Base-by-base conservation (phyloP, 1,284 basidiomycete species). In the Cutaneotrichosporon spelunceum region DNA sequence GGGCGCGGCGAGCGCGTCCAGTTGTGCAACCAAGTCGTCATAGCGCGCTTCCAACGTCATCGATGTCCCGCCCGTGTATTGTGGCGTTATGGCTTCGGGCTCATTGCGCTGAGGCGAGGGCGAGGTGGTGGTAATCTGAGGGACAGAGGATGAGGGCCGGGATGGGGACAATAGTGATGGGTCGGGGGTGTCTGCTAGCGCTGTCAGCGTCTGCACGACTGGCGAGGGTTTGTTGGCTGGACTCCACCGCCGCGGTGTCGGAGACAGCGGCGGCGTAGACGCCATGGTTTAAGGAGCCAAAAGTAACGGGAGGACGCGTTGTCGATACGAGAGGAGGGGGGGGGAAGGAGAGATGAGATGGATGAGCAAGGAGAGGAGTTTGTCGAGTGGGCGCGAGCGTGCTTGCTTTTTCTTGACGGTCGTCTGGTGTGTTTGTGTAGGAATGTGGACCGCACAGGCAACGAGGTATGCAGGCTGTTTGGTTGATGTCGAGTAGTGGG, bases 181-280 rank as follows among this genome's bases (percentile, higher is more conserved):
- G 55, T 36, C 27, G 19, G 45, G 33, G n/a, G 24, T 26, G 29
- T 66, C 59, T 4, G 59, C 61, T 24, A 63, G 61, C 11, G 27
- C 52, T 9, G 53, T 65, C 29, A 68, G 58, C 1, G 61, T 45
- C 48, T 69, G 69, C 16, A 74, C 70, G 49, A 71, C 65, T 5
- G 70, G 68, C 30, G 72, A 72, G 4, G 67, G 64, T 21, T 64
- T 39, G 29, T 66, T 66, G 9, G 67, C 60, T 16, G 68, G 59
- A 11, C 69, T 65, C 70, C 72, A 73, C 59, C 74, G 67, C 23
- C 69, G 71, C 23, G 75, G 75, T 10, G 66, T 67, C 9, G 75
- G 75, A 52, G 72, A 74, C 33, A 77, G 64, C 45, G 75, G 75
- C 48, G 74, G 72, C 34, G 72, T 65, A 53, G 72, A 57, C 56